Evolutionary conservation across 164 flowering plant species (phyloP).

Genomic region (Taxillus chinensis): DNA sequence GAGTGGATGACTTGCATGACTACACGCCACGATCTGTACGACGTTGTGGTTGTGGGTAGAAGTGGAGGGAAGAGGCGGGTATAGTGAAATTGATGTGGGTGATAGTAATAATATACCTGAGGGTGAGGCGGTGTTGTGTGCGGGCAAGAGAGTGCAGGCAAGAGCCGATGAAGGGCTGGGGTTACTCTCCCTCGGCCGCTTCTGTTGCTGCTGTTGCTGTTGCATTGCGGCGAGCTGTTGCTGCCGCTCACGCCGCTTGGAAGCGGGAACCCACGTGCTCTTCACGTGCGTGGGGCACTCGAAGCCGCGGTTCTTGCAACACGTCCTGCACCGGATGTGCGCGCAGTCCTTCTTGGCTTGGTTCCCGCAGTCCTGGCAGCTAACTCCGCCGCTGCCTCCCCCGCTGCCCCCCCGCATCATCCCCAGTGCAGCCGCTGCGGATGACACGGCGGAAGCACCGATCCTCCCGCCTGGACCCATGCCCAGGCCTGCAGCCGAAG

Average conservation of each 20-base stretch:
- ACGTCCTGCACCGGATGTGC: slow-evolving; percentile 1
- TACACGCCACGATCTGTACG: too few species aligned
- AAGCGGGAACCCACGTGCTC: slow-evolving; percentile 3
- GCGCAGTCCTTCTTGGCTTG: slow-evolving; percentile 6
- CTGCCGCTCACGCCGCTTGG: background rate
- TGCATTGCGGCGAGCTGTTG: background rate
- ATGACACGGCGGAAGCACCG: background rate
- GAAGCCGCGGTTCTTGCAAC: slow-evolving; percentile 3
- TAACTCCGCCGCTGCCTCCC: background rate
- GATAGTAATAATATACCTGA: too few species aligned
- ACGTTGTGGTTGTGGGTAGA: too few species aligned
- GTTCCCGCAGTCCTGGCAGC: slow-evolving; percentile 5
- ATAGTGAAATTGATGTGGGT: too few species aligned
- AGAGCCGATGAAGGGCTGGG: background rate
- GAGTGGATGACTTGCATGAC: too few species aligned
- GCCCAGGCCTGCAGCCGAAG: too few species aligned
- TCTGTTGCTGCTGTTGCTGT: background rate
- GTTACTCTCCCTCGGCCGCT: background rate
- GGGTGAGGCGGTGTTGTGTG: background rate
- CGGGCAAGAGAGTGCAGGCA: background rate
- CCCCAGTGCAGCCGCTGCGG: background rate
- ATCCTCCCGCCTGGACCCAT: too few species aligned
- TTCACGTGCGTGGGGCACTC: slow-evolving; percentile 1
- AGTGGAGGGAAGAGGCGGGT: too few species aligned
- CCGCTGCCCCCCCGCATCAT: background rate